These are phyloP conservation scores for Candida coquimbonensis DNA, from an alignment of 805 yeast genomes.

Conservation along the genomic window DNA sequence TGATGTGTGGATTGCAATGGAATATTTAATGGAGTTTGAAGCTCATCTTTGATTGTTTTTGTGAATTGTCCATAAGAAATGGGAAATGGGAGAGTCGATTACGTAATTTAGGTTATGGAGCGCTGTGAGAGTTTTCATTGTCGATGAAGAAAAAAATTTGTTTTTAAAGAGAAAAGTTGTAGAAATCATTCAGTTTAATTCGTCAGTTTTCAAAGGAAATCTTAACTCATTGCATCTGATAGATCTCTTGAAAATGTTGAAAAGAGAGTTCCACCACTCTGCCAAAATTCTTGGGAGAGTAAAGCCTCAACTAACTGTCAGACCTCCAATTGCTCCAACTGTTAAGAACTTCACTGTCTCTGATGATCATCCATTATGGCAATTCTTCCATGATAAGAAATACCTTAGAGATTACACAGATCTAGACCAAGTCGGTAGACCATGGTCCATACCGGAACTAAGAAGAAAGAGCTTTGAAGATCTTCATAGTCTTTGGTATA, in stretches of 20 bases:
- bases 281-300: conserved; percentile 12
- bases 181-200: too few relatives aligned
- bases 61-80: too few relatives aligned
- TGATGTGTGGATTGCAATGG: background rate
- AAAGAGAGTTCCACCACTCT: conserved; percentile 14
- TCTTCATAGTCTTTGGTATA: conserved; percentile 86
- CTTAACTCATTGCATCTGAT: too few relatives aligned
- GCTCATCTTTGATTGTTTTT: too few relatives aligned
- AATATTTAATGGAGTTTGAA: background rate
- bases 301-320: conserved; percentile 33
- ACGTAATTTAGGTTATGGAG: too few relatives aligned
- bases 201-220: too few relatives aligned
- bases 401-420: conserved; percentile 56
- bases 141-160: conserved; percentile 3
- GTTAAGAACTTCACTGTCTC: conserved; percentile 62
- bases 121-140: background rate
- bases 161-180: background rate
- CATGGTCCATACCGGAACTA: conserved; percentile 86
- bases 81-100: too few relatives aligned
- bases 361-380: conserved; percentile 93
- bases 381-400: conserved; percentile 65
- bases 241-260: background rate
- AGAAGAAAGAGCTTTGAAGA: conserved; percentile 90
- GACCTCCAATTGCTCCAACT: conserved; percentile 83
- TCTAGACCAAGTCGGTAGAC: conserved; percentile 48